These are phyloP conservation scores for Scheffersomyces lignicola DNA, from an alignment of 1,139 yeast genomes.

Conservation along the genomic window DNA sequence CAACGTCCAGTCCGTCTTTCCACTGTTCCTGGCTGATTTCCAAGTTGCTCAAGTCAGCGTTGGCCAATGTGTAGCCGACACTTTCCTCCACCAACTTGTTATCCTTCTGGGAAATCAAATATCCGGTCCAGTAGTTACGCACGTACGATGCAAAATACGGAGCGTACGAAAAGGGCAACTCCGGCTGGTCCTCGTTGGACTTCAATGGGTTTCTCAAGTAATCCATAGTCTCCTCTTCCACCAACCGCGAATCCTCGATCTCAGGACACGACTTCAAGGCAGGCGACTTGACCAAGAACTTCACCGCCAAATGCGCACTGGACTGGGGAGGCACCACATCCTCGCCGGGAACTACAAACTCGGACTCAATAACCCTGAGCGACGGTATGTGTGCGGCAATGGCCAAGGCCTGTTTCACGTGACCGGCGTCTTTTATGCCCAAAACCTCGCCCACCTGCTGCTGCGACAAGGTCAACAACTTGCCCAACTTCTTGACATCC, in stretches of 20 bases:
- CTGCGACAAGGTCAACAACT: slow-evolving; percentile 57
- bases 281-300: slow-evolving; percentile 74
- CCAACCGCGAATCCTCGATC: slow-evolving; percentile 34
- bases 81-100: slow-evolving; percentile 67
- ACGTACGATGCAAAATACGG: slow-evolving; percentile 70
- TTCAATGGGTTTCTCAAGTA: slow-evolving; percentile 70
- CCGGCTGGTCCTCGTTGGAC: slow-evolving; percentile 64
- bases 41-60: slow-evolving; percentile 58
- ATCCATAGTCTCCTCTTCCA: slow-evolving; percentile 58
- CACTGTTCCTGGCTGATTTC: slow-evolving; percentile 48
- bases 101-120: slow-evolving; percentile 71
- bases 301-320: slow-evolving; percentile 70
- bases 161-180: slow-evolving; percentile 60
- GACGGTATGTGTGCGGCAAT: slow-evolving; percentile 71
- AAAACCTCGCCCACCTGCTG: slow-evolving; percentile 56
- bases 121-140: slow-evolving; percentile 65
- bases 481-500: slow-evolving; percentile 61
- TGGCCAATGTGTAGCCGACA: slow-evolving; percentile 56
- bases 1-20: slow-evolving; percentile 49
- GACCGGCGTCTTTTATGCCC: slow-evolving; percentile 50
- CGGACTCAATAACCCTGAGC: slow-evolving; percentile 67
- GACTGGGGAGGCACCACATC: slow-evolving; percentile 71
- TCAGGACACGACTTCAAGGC: slow-evolving; percentile 61
- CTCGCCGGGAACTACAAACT: slow-evolving; percentile 90
- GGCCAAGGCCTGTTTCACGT: slow-evolving; percentile 50